These are phyloP conservation scores for Picea sitchensis DNA, from an alignment of 75 land plant genomes.

Conservation along the genomic window DNA sequence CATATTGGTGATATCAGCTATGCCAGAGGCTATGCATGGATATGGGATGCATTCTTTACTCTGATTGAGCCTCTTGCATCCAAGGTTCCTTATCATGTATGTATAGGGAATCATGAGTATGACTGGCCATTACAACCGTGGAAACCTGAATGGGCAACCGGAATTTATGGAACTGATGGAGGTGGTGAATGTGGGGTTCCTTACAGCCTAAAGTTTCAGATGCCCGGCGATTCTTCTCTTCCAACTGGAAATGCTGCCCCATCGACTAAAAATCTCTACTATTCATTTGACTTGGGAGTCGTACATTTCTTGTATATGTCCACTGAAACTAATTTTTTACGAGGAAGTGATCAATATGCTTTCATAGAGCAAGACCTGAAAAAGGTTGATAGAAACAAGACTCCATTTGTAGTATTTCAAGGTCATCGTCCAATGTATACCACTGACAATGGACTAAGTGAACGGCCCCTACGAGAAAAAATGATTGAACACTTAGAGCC, in stretches of 20 bases:
- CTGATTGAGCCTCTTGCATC: conserved; percentile 85
- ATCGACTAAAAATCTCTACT: conserved; percentile 69
- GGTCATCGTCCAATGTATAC: conserved; percentile 97
- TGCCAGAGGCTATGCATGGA: conserved; percentile 87
- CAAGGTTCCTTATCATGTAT: conserved; percentile 70
- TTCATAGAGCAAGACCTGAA: conserved; percentile 69
- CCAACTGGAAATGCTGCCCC: conserved; percentile 58
- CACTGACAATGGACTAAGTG: conserved; percentile 56
- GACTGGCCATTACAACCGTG: conserved; percentile 43
- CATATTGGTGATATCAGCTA: conserved; percentile 97
- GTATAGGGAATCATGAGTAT: conserved; percentile 41
- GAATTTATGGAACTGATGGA: conserved; percentile 27
- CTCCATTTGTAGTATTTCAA: conserved; percentile 82
- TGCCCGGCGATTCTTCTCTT: conserved; percentile 83
- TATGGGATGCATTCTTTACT: conserved; percentile 83
- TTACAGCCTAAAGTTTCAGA: conserved; percentile 75
- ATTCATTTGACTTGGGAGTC: conserved; percentile 65
- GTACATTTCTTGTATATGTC: conserved; percentile 90
- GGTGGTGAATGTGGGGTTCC: conserved; percentile 61
- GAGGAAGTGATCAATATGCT: conserved; percentile 68
- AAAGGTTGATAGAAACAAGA: conserved; percentile 61
- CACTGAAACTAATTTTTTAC: conserved; percentile 83
- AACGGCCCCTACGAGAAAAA: conserved; percentile 36
- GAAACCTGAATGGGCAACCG: conserved; percentile 27
- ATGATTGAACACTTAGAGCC: conserved; percentile 67